A percentile compares a stretch with the other conserved stretches of the same genome.
Evolutionary conservation across 148 eudicot genomes (phyloP).

Genomic region (Cornus suecica): DNA sequence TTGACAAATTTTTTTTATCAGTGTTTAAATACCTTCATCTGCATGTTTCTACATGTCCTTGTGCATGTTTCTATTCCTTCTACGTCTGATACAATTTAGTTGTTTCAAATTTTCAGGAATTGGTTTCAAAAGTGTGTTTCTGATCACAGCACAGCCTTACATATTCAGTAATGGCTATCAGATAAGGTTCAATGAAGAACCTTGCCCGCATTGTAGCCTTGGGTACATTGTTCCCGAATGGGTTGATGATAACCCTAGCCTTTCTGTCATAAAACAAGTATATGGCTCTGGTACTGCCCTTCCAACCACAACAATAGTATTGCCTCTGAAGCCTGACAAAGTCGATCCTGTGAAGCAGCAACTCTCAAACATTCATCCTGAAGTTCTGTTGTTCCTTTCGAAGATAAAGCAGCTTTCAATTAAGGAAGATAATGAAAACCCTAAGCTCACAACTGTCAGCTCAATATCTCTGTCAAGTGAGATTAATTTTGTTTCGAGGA

Average conservation of each 20-base stretch:
- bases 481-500: conserved; percentile 32
- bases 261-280: conserved; percentile 40
- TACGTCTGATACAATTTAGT: not conserved
- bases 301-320: conserved; percentile 57
- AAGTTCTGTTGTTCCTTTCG: conserved; percentile 59
- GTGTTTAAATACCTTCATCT: not conserved
- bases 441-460: conserved; percentile 34
- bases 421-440: conserved; percentile 44
- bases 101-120: conserved; percentile 34
- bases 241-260: conserved; percentile 55
- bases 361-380: conserved; percentile 71
- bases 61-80: not conserved
- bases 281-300: conserved; percentile 39
- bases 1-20: no score
- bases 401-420: conserved; percentile 59
- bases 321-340: conserved; percentile 68
- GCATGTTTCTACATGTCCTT: not conserved
- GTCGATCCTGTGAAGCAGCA: conserved; percentile 57
- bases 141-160: conserved; percentile 56
- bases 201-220: conserved; percentile 51
- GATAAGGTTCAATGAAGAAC: conserved; percentile 57
- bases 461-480: conserved; percentile 61
- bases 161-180: conserved; percentile 70
- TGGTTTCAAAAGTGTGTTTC: conserved; percentile 74
- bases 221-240: conserved; percentile 79